Evolutionary conservation across 371 early-diverging fungal genomes (phyloP), one percentile per base, ranked within the genome.

Genomic region (Mucor lusitanicus): DNA sequence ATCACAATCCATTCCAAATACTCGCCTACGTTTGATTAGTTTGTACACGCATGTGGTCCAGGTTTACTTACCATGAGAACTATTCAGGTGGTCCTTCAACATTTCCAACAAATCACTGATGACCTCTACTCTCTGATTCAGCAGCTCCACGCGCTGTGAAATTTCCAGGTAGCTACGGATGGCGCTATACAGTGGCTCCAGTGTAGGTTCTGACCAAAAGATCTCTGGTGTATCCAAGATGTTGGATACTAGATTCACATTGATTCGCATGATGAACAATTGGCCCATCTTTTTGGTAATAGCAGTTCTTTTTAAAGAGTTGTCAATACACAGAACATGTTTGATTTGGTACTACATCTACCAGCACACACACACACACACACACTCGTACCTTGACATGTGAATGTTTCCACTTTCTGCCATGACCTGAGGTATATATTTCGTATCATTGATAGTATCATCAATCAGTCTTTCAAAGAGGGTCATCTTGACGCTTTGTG

Each of bases 151-250:
- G 30, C 87, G 77, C 56, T 87, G 86, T 63, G 87, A 87, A 40
- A 95, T 94, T 75, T 95, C 96, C 25, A 95, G 76, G 55, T 90
- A 90, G 23, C 90, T 88, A 54, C 93, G 82, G 32, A 91, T 90
- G 6, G 92, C 91, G 63, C 84, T 83, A 60, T 93, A 94, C 30
- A 94, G 65, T 12, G 92, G 93, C 64, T 92, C 90, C 44, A 93
- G 74, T 11, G 90, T 83, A 1, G 94, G 94, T 63, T 93, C 92
- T 7, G 91, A 90, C 93, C 93, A 94, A 61, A 94, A 94, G 35
- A 94, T 89, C 69, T 95, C 95, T 27, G 95, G 95, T 25, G 90
- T 90, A 69, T 94, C 94, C 65, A 94, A 79, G 7, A 93, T 89
- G 59, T 92, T 91, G 56, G 87, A 87, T 12, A 95, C 95, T 19